These are phyloP conservation scores for Coniella vitis DNA, from an alignment of 2,329 filamentous ascomycete genomes.

Conservation along the genomic window DNA sequence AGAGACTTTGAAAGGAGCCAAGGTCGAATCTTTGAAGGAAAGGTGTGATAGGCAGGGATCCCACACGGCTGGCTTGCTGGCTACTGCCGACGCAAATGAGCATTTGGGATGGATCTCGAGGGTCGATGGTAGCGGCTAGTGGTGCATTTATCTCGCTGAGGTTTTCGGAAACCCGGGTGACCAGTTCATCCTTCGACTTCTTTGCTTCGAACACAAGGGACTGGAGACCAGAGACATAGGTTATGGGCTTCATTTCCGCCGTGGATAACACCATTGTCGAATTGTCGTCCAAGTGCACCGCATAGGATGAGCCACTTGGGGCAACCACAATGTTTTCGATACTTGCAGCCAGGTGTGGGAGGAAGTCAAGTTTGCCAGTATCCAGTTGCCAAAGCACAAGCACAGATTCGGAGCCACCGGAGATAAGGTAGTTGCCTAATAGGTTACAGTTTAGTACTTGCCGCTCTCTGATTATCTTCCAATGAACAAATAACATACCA, in stretches of 20 bases:
- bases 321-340: conserved; percentile 84
- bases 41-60: conserved; percentile 43
- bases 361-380: conserved; percentile 71
- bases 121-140: conserved; percentile 57
- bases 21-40: conserved; percentile 81
- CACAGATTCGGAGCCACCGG: conserved; percentile 83
- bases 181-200: conserved; percentile 44
- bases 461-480: neutral
- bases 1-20: conserved; percentile 67
- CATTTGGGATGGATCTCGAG: conserved; percentile 54
- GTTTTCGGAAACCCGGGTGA: conserved; percentile 44
- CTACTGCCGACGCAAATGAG: conserved; percentile 61
- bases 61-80: conserved; percentile 49
- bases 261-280: conserved; percentile 87
- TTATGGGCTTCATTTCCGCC: conserved; percentile 75
- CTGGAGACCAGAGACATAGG: conserved; percentile 80
- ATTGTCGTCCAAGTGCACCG: conserved; percentile 82
- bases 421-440: conserved; percentile 84
- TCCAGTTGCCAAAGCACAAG: conserved; percentile 91
- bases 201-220: conserved; percentile 45
- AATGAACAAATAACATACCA: conserved; percentile 49
- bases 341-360: conserved; percentile 83
- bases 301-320: conserved; percentile 71
- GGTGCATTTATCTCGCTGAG: conserved; percentile 38
- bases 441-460: conserved; percentile 25